These are phyloP conservation scores for Diddensiella santjacobensis DNA, from an alignment of 805 yeast species.

Conservation along the genomic window DNA sequence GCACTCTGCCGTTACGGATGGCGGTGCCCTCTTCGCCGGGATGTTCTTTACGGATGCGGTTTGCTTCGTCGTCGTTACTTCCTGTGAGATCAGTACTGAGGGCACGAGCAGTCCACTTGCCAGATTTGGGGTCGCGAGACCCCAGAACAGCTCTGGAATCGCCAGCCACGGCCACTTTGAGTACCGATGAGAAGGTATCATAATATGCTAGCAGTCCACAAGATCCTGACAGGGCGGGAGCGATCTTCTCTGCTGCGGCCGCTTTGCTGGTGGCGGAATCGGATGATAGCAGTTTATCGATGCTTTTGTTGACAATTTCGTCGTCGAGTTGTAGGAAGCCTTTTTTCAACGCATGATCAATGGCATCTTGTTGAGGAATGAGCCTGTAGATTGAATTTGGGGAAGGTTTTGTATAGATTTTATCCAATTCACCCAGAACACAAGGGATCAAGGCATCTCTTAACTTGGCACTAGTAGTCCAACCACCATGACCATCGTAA, in stretches of 20 bases:
- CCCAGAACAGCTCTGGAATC: constrained; percentile 93
- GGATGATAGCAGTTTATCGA: constrained; percentile 53
- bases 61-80: constrained; percentile 81
- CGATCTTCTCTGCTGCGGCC: constrained; percentile 63
- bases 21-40: constrained; percentile 80
- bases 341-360: constrained; percentile 73
- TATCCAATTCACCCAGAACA: constrained; percentile 74
- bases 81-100: constrained; percentile 93
- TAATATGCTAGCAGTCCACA: constrained; percentile 87
- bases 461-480: constrained; percentile 84
- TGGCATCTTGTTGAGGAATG: constrained; percentile 62
- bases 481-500: constrained; percentile 96
- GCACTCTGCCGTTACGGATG: constrained; percentile 79
- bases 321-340: constrained; percentile 84
- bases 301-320: constrained; percentile 74
- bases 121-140: constrained; percentile 41
- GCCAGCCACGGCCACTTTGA: constrained; percentile 93
- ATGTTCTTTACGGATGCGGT: constrained; percentile 77
- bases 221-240: constrained; percentile 95
- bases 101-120: constrained; percentile 83
- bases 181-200: constrained; percentile 64
- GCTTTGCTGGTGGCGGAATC: constrained; percentile 42
- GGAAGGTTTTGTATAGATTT: constrained; percentile 50
- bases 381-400: constrained; percentile 42
- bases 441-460: constrained; percentile 72